Evolutionary conservation across 192 early-diverging fungal species (phyloP).

Genomic region (Linnemannia elongata): DNA sequence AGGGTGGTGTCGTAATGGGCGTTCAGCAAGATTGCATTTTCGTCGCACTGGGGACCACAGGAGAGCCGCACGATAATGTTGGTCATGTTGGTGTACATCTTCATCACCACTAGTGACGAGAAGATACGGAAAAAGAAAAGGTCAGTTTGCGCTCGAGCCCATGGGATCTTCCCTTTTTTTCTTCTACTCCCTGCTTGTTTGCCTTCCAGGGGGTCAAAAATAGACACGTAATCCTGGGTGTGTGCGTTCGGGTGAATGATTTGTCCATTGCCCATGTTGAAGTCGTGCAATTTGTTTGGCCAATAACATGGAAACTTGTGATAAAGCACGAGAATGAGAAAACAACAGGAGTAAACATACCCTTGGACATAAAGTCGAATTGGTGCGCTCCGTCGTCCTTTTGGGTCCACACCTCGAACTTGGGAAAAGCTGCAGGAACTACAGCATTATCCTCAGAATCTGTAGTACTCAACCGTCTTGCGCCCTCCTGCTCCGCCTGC

Average conservation of each 20-base stretch:
- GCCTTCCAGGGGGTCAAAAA: neutral
- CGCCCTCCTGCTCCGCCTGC: conserved; percentile 14
- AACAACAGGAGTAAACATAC: conserved; percentile 40
- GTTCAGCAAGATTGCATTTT: conserved; percentile 75
- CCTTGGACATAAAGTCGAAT: conserved; percentile 80
- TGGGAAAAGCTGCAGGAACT: conserved; percentile 23
- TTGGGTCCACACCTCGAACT: conserved; percentile 72
- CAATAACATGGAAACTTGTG: neutral
- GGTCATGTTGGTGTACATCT: conserved; percentile 76
- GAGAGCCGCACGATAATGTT: conserved; percentile 79
- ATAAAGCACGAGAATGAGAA: neutral
- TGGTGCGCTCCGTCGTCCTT: conserved; percentile 70
- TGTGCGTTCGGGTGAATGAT: too few species aligned
- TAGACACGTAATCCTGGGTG: too few species aligned
- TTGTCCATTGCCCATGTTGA: too few species aligned
- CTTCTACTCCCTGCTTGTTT: neutral
- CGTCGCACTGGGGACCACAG: conserved; percentile 71
- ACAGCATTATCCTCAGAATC: neutral
- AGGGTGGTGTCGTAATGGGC: conserved; percentile 77
- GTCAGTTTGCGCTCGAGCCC: neutral
- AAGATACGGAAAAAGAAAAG: neutral
- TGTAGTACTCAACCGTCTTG: neutral
- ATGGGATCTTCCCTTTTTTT: neutral
- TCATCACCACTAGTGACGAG: conserved; percentile 63
- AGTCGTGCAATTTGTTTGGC: neutral